A percentile compares a stretch with the other conserved stretches of the same genome.
These are phyloP conservation scores for Apophysomyces variabilis DNA, from an alignment of 371 early-diverging fungal genomes.

Conservation along the genomic window DNA sequence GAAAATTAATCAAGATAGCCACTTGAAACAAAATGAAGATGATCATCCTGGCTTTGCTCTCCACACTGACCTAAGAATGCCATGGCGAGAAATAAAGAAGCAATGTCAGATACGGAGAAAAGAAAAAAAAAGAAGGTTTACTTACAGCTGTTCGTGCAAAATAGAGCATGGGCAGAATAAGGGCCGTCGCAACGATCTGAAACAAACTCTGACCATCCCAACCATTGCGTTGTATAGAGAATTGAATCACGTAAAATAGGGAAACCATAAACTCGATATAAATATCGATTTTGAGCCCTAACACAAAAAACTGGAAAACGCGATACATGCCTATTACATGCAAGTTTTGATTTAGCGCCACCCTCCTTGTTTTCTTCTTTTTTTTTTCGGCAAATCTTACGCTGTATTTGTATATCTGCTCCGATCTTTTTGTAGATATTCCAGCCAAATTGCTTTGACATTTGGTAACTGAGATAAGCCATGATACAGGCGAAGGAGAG, in stretches of 20 bases:
- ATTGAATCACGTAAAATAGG: constrained; percentile 41
- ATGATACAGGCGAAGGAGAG: constrained; percentile 32
- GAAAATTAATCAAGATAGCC: constrained; percentile 41
- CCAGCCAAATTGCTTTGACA: constrained; percentile 69
- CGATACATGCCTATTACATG: constrained; percentile 38
- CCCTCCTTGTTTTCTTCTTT: neutral
- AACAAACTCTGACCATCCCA: constrained; percentile 35
- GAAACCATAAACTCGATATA: constrained; percentile 46
- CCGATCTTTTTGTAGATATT: constrained; percentile 92
- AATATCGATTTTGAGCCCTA: constrained; percentile 43
- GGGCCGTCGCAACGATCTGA: constrained; percentile 41
- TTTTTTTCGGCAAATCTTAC: constrained; percentile 34
- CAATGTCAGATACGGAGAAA: neutral
- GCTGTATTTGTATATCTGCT: constrained; percentile 81
- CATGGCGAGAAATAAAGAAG: neutral
- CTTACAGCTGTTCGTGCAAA: constrained; percentile 53
- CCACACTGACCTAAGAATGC: constrained; percentile 40
- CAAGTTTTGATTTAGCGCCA: neutral
- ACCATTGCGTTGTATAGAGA: constrained; percentile 12
- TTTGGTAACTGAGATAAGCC: constrained; percentile 37
- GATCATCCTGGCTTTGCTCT: constrained; percentile 46
- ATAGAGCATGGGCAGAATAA: constrained; percentile 48
- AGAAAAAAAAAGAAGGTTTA: neutral
- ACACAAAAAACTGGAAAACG: constrained; percentile 35
- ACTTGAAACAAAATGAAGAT: constrained; percentile 45